Evolutionary conservation across 371 early-diverging fungal species (phyloP), one percentile per base, ranked within the genome.

Genomic region (Conidiobolus incongruus): DNA sequence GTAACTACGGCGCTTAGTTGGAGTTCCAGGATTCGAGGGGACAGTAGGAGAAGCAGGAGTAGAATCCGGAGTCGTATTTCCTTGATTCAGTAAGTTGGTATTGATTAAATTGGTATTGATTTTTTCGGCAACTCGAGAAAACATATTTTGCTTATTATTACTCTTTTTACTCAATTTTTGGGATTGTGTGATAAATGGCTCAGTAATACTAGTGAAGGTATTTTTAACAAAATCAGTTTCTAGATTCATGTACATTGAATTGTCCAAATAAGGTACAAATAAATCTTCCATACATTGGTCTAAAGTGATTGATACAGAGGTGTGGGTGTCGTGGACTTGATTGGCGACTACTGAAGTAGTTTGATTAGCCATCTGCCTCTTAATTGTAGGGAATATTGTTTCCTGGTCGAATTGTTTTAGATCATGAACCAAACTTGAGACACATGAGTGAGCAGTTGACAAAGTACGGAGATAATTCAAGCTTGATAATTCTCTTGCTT

Each of bases 241-340:
- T 11, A 68, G 66, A 2, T 68, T 65, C 35, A 89, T 55, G 52
- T 92, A 94, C 32, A 83, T 77, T 35, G 78, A 74, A 5, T 78
- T 80, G 34, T 86, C 86, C n/a, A 78, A 75, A 54, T 85, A 90
- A 22, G 91, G 84, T 6, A 89, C 83, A 62, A 90, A 95, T 36
- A 95, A 65, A 52, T 95, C 95, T 42, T 83, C 86, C 62, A 84
- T 72, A 49, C 83, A 88, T 30, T 91, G 76, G 46, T 89, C 81
- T 36, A 91, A 47, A 5, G 73, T 70, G 36, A 62, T 62, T n/a
- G 66, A 65, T 4, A 61, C 56, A 57, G 52, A 5, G 62, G 16
- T n/a, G 12, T 35, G 36, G 7, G 40, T 42, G 21, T 22, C 23
- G 17, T 28, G 17, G 7, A 13, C 32, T 7, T 28, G 31, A 12